Percentiles rank a stretch among this genome's conserved stretches.
Conservation (phyloP, 768 basidiomycete species). For the Termitomyces titanicus region DNA sequence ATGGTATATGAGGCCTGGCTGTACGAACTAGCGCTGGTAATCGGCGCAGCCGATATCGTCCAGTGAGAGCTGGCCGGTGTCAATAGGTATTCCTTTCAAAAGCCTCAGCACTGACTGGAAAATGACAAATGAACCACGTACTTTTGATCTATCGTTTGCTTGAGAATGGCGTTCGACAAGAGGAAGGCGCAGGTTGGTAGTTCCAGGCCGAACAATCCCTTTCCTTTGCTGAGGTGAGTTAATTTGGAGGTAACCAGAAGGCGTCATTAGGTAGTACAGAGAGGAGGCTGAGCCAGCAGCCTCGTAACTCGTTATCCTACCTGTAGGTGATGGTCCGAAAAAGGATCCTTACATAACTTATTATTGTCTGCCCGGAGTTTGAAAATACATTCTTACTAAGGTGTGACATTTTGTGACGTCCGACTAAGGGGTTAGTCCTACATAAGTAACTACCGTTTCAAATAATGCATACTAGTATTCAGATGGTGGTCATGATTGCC, state of each 20-base stretch:
- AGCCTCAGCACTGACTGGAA: not conserved
- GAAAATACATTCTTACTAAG: too few relatives aligned
- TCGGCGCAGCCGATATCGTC: slow-evolving; percentile 15
- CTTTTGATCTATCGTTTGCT: slow-evolving; percentile 1
- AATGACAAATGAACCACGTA: not conserved
- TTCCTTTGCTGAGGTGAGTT: not conserved
- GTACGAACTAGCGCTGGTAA: slow-evolving; percentile 19
- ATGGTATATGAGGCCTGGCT: slow-evolving; percentile 18
- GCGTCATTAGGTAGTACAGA: slow-evolving; percentile 4
- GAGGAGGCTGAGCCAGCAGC: slow-evolving; percentile 15
- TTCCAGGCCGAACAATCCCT: slow-evolving; percentile 11
- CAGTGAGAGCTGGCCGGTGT: slow-evolving; percentile 11
- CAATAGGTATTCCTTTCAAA: slow-evolving; percentile 9
- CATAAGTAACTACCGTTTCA: too few relatives aligned
- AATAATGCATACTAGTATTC: too few relatives aligned
- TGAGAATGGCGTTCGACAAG: slow-evolving; percentile 11
- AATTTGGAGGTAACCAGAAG: slow-evolving; percentile 4
- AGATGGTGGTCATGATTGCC: too few relatives aligned
- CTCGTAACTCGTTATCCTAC: slow-evolving; percentile 3
- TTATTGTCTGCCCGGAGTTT: too few relatives aligned
- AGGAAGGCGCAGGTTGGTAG: slow-evolving; percentile 9
- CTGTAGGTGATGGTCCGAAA: not conserved
- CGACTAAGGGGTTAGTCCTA: too few relatives aligned
- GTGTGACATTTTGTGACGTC: too few relatives aligned
- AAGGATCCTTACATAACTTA: too few relatives aligned